These are phyloP conservation scores for Triticum turgidum DNA, from an alignment of 176 grass and related monocot species.

Conservation along the genomic window DNA sequence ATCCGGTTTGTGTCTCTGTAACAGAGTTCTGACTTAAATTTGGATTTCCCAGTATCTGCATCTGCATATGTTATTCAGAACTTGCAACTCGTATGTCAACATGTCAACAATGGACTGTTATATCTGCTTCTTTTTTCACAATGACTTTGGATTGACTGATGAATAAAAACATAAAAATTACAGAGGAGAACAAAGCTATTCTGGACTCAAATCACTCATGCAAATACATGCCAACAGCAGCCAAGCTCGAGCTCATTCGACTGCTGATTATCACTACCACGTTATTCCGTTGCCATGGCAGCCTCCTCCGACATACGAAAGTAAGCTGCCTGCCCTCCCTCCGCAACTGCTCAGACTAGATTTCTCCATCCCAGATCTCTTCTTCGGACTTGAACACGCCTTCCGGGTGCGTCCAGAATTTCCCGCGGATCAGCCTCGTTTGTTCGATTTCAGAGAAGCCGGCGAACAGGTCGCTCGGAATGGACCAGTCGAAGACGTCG, in stretches of 20 bases:
- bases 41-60: too few relatives aligned
- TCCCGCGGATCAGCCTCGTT: slow-evolving; percentile 16
- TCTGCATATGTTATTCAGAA: too few relatives aligned
- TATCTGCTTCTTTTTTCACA: too few relatives aligned
- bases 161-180: too few relatives aligned
- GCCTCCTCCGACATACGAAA: too few relatives aligned
- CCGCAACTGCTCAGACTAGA: background rate
- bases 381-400: background rate
- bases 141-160: too few relatives aligned
- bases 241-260: background rate
- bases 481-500: slow-evolving; percentile 72
- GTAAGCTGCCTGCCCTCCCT: too few relatives aligned
- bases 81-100: slow-evolving; percentile 20
- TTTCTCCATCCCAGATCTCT: background rate
- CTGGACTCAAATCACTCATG: background rate
- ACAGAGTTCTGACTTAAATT: too few relatives aligned
- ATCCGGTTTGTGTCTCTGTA: too few relatives aligned
- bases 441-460: slow-evolving; percentile 69
- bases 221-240: background rate
- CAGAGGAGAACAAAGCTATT: too few relatives aligned
- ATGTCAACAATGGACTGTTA: too few relatives aligned
- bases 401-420: background rate
- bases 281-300: background rate
- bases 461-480: slow-evolving; percentile 50
- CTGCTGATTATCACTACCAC: background rate